Base-by-base conservation (phyloP, 148 eudicot species). In the Fagopyrum homotropicum region DNA sequence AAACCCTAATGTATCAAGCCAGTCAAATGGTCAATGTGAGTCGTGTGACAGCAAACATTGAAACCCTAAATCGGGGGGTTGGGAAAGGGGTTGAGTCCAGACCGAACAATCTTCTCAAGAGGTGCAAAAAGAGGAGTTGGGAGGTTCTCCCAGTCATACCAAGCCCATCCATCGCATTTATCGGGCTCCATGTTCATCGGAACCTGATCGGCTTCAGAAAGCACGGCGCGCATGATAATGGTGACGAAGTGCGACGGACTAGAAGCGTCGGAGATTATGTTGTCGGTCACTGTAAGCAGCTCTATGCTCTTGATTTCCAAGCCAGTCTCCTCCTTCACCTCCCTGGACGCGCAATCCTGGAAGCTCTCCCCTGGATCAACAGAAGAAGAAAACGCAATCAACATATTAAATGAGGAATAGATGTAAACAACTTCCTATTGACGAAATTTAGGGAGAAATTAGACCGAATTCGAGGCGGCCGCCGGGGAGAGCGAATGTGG, bases 101-200 rank as follows among this genome's bases (percentile, higher is more conserved):
- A 66, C 10, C 71, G 77, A 50, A 88, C 81, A 83, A 89, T 81
- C 22, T 74, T 87, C 78, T 91, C 85, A 48, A 93, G 81, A 0
- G 91, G 90, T 63, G 78, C 82, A 82, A 93, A 91, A 17, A 93
- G 83, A 4, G 98, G 94, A 17, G 78, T 69, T 1, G 98, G 98
- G 75, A 89, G 97, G 77, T 85, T 55, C 35, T 84, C 83, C 97
- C 97, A 91, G 64, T 86, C 90, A 66, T 83, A 93, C 98, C 98
- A 93, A 66, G 86, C 89, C 98, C 98, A 93, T 10, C 98, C 97
- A 70, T 81, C 91, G 78, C 98, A 93, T 72, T 93, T 93, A 17
- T 93, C 91, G 7, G 97, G 97, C 85, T 93, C 98, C 47, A 85
- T 0, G 75, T 85, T 91, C 17, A 79, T 74, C 0, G 97, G 89